Conservation (phyloP, 768 basidiomycete genomes). For the Hygrophoropsis aurantiaca region DNA sequence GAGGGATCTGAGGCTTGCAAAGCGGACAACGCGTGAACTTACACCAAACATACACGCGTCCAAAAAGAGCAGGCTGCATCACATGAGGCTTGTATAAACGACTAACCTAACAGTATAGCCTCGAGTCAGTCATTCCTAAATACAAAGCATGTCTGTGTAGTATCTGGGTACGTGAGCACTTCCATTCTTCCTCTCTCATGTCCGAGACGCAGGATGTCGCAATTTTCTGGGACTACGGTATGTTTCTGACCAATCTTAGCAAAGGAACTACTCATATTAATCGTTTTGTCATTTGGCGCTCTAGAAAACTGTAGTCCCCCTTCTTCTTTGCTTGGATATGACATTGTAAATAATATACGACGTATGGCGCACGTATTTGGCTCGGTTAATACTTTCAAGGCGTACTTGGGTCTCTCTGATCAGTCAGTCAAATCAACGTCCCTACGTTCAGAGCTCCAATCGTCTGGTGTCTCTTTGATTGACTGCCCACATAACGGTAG, state of each 20-base stretch:
- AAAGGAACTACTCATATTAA: constrained; percentile 1
- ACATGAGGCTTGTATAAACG: constrained; percentile 15
- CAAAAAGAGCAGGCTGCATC: constrained; percentile 9
- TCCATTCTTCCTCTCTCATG: constrained; percentile 27
- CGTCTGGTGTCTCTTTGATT: constrained; percentile 42
- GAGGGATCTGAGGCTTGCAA: too few species aligned
- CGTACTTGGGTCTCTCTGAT: constrained; percentile 50
- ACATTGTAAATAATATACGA: constrained; percentile 43
- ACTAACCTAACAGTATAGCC: too few species aligned
- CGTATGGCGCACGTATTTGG: constrained; percentile 48
- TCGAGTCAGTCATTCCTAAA: too few species aligned
- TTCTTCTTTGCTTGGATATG: constrained; percentile 38
- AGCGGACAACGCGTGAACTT: too few species aligned
- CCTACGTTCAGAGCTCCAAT: constrained; percentile 43
- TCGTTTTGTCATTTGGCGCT: constrained; percentile 15
- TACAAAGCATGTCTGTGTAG: constrained; percentile 20
- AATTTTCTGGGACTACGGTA: constrained; percentile 41
- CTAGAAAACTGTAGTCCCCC: constrained; percentile 33
- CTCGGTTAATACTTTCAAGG: constrained; percentile 48
- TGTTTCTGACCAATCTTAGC: constrained; percentile 8
- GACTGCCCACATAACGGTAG: constrained; percentile 33
- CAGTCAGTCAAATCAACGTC: constrained; percentile 31
- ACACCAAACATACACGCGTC: constrained; percentile 5
- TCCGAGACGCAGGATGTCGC: constrained; percentile 37
- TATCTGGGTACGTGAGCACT: constrained; percentile 8